Evolutionary conservation across 2,329 filamentous ascomycete genomes (phyloP).

Genomic region (Botryotinia narcissicola): DNA sequence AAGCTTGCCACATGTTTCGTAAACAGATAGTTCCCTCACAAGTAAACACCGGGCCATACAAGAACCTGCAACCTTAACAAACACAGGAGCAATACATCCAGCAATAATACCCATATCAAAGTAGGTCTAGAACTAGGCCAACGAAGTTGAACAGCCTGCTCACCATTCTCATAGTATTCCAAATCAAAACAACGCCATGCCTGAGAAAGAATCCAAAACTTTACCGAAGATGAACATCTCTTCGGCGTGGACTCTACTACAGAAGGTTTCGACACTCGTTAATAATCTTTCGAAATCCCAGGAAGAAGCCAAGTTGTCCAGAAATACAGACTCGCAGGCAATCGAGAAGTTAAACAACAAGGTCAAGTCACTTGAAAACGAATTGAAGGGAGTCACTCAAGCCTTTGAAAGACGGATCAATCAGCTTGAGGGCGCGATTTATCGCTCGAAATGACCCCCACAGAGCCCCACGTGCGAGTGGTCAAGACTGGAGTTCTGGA

Average conservation of each 20-base stretch:
- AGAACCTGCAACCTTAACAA: not conserved
- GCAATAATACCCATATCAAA: not conserved
- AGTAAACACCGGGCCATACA: not conserved
- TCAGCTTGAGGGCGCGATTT: not conserved
- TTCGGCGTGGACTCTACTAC: not conserved
- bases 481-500: not conserved
- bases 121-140: not conserved
- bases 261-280: not conserved
- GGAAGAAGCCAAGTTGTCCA: not conserved
- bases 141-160: not conserved
- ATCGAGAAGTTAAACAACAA: not conserved
- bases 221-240: not conserved
- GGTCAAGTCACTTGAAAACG: not conserved
- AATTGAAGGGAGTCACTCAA: not conserved
- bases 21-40: not conserved
- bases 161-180: not conserved
- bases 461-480: not conserved
- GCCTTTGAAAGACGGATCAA: not conserved
- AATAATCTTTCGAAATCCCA: not conserved
- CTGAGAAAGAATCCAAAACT: not conserved
- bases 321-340: not conserved
- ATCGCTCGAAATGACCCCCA: not conserved
- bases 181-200: not conserved
- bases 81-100: not conserved
- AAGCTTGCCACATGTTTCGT: not conserved